phyloP scores from a whole-genome alignment of 2,329 filamentous ascomycete genomes.

The Aspergillus ruber region DNA sequence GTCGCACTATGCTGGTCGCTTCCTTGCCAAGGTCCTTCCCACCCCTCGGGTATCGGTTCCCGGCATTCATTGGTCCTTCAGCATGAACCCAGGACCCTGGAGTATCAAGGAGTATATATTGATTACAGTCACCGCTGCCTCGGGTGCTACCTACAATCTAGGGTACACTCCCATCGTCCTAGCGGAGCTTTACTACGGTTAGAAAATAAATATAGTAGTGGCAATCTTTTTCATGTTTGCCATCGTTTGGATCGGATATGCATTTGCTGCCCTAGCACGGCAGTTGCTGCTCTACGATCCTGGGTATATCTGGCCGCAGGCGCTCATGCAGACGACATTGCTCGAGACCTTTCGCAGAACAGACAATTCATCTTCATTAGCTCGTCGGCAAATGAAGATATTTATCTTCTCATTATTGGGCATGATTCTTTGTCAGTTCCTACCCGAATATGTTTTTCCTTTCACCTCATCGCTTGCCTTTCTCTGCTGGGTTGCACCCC shows the following conservation, averaged over 20 bases:
- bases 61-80: conserved; percentile 45
- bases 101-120: conserved; percentile 55
- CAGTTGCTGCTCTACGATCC: conserved; percentile 55
- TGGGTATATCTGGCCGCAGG: conserved; percentile 49
- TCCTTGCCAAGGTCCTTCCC: conserved; percentile 48
- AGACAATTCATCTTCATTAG: conserved; percentile 44
- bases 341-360: conserved; percentile 50
- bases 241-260: conserved; percentile 54
- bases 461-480: conserved; percentile 56
- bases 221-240: conserved; percentile 56
- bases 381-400: conserved; percentile 50
- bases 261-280: conserved; percentile 52
- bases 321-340: conserved; percentile 51
- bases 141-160: conserved; percentile 48
- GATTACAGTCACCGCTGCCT: conserved; percentile 49
- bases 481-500: conserved; percentile 58
- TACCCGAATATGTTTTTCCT: conserved; percentile 56
- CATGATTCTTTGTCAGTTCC: conserved; percentile 55
- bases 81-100: conserved; percentile 52
- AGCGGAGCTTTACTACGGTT: conserved; percentile 52
- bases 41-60: conserved; percentile 43
- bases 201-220: conserved; percentile 47
- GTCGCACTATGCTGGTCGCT: conserved; percentile 48
- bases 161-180: conserved; percentile 50
- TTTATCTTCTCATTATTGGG: conserved; percentile 51